A percentile compares a stretch with the other conserved stretches of the same genome.
Conservation (phyloP, 352 stramenopile species). For the Pythium plurisporium region DNA sequence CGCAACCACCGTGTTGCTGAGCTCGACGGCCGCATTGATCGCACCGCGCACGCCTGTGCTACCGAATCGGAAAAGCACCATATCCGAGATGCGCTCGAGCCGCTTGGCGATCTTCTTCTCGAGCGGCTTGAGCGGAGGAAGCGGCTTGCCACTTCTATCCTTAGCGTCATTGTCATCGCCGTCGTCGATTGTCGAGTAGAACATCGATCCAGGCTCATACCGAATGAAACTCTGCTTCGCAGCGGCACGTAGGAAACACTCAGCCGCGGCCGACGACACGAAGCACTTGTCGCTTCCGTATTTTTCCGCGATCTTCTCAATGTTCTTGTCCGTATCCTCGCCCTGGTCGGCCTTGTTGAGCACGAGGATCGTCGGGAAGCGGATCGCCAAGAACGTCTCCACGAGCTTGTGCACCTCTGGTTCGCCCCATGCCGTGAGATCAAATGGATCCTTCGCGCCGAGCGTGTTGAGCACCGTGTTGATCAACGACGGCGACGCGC, state of each 20-base stretch:
- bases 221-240: slow-evolving; percentile 75
- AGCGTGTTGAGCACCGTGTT: slow-evolving; percentile 65
- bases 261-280: slow-evolving; percentile 79
- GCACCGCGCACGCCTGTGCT: slow-evolving; percentile 78
- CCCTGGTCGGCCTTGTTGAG: slow-evolving; percentile 88
- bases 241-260: slow-evolving; percentile 76
- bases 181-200: slow-evolving; percentile 74
- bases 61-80: slow-evolving; percentile 88
- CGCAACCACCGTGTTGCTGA: slow-evolving; percentile 75
- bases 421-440: slow-evolving; percentile 54
- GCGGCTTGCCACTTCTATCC: slow-evolving; percentile 1
- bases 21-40: slow-evolving; percentile 83
- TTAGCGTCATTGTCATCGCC: slow-evolving; percentile 57
- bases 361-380: slow-evolving; percentile 85
- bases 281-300: slow-evolving; percentile 86
- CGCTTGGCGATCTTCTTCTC: slow-evolving; percentile 79
- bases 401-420: slow-evolving; percentile 71
- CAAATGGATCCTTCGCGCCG: slow-evolving; percentile 52
- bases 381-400: slow-evolving; percentile 66
- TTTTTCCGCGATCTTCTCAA: slow-evolving; percentile 84
- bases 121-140: slow-evolving; percentile 51
- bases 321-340: slow-evolving; percentile 84
- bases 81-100: slow-evolving; percentile 84
- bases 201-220: slow-evolving; percentile 84
- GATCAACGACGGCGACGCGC: slow-evolving; percentile 70